Conservation (phyloP, 192 early-diverging fungal genomes). For the Gigaspora rosea region DNA sequence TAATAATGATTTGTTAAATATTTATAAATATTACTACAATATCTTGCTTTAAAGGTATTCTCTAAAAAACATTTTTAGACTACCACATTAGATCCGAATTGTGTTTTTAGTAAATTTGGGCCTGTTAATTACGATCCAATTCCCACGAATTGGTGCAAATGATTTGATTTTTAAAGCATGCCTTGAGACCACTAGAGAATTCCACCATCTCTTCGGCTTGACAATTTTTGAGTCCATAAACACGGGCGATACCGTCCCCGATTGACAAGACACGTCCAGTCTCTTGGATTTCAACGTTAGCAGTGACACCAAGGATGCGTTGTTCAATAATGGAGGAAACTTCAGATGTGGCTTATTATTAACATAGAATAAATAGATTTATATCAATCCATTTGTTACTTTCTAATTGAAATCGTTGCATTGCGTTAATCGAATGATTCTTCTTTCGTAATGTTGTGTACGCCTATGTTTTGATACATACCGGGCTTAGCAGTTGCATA, state of each 20-base stretch:
- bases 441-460: not conserved
- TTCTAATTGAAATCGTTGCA: not conserved
- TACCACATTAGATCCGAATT: too few relatives aligned
- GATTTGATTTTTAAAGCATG: conserved; percentile 31
- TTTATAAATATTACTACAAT: too few relatives aligned
- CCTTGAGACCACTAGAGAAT: conserved; percentile 98
- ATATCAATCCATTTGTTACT: not conserved
- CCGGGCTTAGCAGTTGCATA: conserved; percentile 41
- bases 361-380: not conserved
- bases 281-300: conserved; percentile 90
- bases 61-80: too few relatives aligned
- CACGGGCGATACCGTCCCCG: conserved; percentile 99
- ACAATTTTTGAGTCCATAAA: conserved; percentile 96
- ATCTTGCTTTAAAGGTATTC: too few relatives aligned
- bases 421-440: not conserved
- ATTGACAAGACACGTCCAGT: conserved; percentile 99
- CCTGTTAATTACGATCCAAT: too few relatives aligned
- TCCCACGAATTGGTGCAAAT: too few relatives aligned
- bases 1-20: too few relatives aligned
- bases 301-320: conserved; percentile 87
- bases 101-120: too few relatives aligned
- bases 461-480: conserved; percentile 8
- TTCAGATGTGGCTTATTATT: conserved; percentile 75
- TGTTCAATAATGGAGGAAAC: conserved; percentile 98
- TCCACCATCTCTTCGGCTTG: conserved; percentile 99